phyloP scores from a whole-genome alignment of 1,284 basidiomycete species.

The Tilletia indica region DNA sequence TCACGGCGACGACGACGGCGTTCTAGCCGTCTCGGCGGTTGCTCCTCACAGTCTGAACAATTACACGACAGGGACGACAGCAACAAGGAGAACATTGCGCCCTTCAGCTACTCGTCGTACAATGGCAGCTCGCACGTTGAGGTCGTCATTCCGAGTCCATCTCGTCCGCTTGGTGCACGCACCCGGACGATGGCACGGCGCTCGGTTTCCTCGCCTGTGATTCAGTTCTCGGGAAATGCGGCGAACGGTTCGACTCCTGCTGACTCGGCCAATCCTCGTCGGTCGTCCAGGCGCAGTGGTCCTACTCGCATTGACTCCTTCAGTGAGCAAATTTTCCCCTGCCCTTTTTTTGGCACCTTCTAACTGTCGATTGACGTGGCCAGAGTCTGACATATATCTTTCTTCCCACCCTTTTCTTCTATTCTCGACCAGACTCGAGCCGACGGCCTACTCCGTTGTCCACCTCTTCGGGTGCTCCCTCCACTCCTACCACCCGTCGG shows the following conservation, averaged over 20 bases:
- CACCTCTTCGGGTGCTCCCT: neutral
- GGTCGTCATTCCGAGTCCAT: neutral
- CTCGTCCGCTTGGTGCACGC: neutral
- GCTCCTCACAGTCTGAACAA: conserved; percentile 22
- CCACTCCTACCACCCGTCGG: neutral
- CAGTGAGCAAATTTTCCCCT: neutral
- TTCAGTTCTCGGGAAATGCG: neutral
- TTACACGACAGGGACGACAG: conserved; percentile 39
- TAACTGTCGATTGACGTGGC: too few relatives aligned
- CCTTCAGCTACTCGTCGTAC: conserved; percentile 31
- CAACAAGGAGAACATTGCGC: conserved; percentile 55
- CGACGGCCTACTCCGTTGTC: neutral
- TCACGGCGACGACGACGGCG: neutral
- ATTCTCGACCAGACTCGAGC: neutral
- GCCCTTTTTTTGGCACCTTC: neutral
- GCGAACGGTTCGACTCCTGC: neutral
- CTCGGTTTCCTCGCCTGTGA: neutral
- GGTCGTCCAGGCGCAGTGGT: neutral
- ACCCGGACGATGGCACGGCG: neutral
- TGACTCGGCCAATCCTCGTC: neutral
- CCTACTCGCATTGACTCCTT: neutral
- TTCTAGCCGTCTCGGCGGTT: conserved; percentile 34
- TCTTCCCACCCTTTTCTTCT: neutral
- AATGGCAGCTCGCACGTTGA: neutral
- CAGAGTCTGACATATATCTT: neutral